Base-by-base conservation (phyloP, 73 alveolate genomes). In the Tetrahymena elliotti region DNA sequence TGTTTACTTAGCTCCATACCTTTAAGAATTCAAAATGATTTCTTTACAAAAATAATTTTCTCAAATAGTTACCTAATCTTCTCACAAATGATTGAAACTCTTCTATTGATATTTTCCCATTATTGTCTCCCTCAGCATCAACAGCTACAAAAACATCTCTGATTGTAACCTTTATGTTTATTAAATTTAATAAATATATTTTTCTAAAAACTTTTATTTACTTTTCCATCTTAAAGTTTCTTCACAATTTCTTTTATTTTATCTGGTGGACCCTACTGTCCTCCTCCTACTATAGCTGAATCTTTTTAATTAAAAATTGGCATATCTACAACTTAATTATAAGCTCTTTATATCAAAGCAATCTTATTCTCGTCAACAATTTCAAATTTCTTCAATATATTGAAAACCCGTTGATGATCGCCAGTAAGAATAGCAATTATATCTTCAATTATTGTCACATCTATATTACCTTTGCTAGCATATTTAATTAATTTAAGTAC, bases 1-100 rank as follows among this genome's bases (percentile, higher is more conserved):
- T 94, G 96, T 11, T 40, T 94, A 11, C 95, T 84, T 35, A 94
- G 24, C 38, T 94, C 93, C 96, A 94, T 94, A 33, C 96, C 96
- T 68, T 54, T 47, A 18, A 27, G 24, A n/a, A 68, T 4, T 2
- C n/a, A 68, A 68, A 24, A 3, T 68, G 2, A 8, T 7, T 1
- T 68, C 3, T 27, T 8, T 2, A 1, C 16, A 68, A 68, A 3
- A 68, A 27, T 24, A 68, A 27, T 18, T 0, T 1, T 7, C n/a
- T 68, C 3, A 0, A 6, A 22, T 18, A 24, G 36, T 68, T 68
- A 68, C 88, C 88, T 27, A 68, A 31, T 68, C 88, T 68, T 24
- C 88, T 68, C 1, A 68, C 88, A 68, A 68, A 68, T 16, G 88
- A 68, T 68, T 68, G 10, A 36, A 68, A 68, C 36, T 68, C 88